Evolutionary conservation across 2,329 filamentous ascomycete species (phyloP).

Genomic region (Raffaelea ambrosiae): DNA sequence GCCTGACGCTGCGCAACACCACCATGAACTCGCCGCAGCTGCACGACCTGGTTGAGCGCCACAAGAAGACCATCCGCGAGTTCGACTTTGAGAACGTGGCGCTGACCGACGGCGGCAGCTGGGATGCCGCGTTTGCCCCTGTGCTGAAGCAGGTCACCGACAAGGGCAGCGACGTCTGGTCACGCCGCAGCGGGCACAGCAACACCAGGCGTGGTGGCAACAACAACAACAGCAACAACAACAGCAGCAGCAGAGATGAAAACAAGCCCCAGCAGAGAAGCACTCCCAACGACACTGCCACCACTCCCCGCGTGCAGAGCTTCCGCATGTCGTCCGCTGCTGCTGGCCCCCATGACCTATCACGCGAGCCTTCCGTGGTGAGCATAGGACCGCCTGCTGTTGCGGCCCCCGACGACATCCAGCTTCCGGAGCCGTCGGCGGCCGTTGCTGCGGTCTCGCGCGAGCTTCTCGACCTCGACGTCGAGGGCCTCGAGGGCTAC

Average conservation of each 20-base stretch:
- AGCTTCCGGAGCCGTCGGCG: conserved; percentile 39
- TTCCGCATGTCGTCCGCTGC: conserved; percentile 14
- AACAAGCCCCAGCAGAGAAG: background rate
- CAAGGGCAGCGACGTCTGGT: conserved; percentile 31
- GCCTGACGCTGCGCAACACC: conserved; percentile 64
- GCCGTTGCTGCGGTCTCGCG: conserved; percentile 45
- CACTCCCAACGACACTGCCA: background rate
- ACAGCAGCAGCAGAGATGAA: background rate
- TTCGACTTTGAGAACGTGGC: conserved; percentile 73
- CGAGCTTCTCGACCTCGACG: conserved; percentile 35
- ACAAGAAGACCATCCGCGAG: conserved; percentile 61
- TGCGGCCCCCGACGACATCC: conserved; percentile 20
- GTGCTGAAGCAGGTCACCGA: conserved; percentile 43
- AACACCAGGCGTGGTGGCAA: conserved; percentile 25
- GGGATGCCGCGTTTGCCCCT: conserved; percentile 75
- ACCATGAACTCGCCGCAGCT: conserved; percentile 65
- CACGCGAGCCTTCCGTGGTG: background rate
- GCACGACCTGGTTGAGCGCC: conserved; percentile 55
- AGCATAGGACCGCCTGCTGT: conserved; percentile 3
- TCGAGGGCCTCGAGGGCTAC: conserved; percentile 28
- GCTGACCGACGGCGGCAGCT: conserved; percentile 59
- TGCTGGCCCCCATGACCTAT: conserved; percentile 1
- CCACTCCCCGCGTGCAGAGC: conserved; percentile 11
- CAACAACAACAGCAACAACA: conserved; percentile 1
- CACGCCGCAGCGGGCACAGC: conserved; percentile 16